phyloP scores from a whole-genome alignment of 2,329 filamentous ascomycete genomes.

The Claviceps arundinis region DNA sequence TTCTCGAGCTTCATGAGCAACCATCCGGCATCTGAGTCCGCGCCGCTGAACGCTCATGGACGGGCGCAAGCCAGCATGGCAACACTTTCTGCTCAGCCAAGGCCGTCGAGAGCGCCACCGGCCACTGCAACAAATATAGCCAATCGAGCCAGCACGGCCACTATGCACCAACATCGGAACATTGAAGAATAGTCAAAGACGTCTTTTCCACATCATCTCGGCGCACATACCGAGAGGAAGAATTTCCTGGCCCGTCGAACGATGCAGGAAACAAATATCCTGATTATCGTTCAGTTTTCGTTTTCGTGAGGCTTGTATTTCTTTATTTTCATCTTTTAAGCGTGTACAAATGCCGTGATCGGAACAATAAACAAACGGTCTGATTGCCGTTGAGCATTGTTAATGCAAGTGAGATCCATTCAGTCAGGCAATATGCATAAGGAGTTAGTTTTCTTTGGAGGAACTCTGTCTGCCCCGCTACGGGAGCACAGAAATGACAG shows the following conservation, averaged over 20 bases:
- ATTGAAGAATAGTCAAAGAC: neutral
- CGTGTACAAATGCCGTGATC: neutral
- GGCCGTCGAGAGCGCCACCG: constrained; percentile 9
- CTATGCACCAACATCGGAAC: constrained; percentile 16
- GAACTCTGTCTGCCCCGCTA: neutral
- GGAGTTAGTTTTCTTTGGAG: constrained; percentile 2
- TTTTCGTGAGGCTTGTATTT: neutral
- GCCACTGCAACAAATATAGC: neutral
- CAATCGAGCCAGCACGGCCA: constrained; percentile 22
- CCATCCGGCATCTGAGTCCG: constrained; percentile 10
- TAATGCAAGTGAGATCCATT: neutral
- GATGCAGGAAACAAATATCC: neutral
- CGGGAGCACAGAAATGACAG: neutral
- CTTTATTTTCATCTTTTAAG: neutral
- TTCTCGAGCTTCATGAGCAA: constrained; percentile 18
- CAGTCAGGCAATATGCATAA: neutral
- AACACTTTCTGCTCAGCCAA: constrained; percentile 12
- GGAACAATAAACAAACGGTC: neutral
- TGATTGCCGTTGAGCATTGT: neutral
- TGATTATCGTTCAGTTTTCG: neutral
- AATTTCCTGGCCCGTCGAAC: neutral
- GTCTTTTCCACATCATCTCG: neutral
- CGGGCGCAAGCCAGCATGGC: constrained; percentile 19
- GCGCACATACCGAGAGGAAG: neutral
- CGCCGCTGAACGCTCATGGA: constrained; percentile 10